Evolutionary conservation across 2,329 filamentous ascomycete species (phyloP).

Genomic region (Zymoseptoria ardabiliae): DNA sequence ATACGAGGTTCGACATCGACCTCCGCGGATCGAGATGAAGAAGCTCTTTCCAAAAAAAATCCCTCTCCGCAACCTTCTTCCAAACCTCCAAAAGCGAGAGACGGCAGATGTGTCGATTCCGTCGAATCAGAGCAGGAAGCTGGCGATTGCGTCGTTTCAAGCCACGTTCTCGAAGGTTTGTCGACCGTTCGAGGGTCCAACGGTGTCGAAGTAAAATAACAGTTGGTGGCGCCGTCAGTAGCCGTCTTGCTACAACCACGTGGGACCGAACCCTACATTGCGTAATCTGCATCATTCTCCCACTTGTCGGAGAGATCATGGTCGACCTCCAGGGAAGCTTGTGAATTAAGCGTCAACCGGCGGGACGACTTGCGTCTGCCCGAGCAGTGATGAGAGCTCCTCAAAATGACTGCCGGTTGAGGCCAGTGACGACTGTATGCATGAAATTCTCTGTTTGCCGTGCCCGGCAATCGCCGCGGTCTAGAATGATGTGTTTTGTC

Average conservation of each 20-base stretch:
- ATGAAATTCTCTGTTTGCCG: background rate
- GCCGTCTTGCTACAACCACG: background rate
- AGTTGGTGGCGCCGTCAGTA: background rate
- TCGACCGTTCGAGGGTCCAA: background rate
- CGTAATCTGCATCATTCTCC: background rate
- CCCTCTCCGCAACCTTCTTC: background rate
- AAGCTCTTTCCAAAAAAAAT: background rate
- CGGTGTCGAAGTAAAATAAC: background rate
- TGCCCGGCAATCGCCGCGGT: background rate
- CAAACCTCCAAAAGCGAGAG: background rate
- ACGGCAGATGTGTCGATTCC: background rate
- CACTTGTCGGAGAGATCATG: background rate
- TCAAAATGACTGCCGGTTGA: background rate
- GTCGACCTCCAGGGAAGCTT: background rate
- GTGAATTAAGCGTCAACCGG: background rate
- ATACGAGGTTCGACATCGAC: background rate
- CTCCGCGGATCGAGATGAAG: background rate
- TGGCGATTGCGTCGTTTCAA: background rate
- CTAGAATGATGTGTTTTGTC: too few relatives aligned
- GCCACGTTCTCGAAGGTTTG: background rate
- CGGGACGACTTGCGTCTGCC: background rate
- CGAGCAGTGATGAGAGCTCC: background rate
- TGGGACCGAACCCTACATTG: background rate
- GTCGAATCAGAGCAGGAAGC: background rate
- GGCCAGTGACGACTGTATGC: background rate